phyloP scores from a whole-genome alignment of 163 green algal species.

The Smithsoniella earleae region DNA sequence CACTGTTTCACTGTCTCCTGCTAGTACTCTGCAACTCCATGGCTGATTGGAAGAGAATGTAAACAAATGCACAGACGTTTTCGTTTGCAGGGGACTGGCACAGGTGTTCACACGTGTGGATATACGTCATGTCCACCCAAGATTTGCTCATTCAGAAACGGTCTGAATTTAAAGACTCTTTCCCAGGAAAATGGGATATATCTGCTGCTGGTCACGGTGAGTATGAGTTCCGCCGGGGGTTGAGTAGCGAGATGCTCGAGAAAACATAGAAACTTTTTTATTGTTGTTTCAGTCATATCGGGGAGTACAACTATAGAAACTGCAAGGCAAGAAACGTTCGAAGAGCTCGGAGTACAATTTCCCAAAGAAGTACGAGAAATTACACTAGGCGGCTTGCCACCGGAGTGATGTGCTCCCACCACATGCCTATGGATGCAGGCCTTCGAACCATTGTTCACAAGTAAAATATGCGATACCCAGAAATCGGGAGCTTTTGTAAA shows the following conservation, averaged over 20 bases:
- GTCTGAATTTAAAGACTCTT: conserved; percentile 26
- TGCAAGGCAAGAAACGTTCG: background rate
- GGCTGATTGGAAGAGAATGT: no score
- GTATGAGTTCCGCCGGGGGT: conserved; percentile 4
- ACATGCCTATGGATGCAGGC: conserved; percentile 3
- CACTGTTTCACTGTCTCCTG: no score
- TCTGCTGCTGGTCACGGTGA: conserved; percentile 21
- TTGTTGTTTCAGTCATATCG: conserved; percentile 12
- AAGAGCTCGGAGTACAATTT: conserved; percentile 9
- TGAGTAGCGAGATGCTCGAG: no score
- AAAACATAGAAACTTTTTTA: no score
- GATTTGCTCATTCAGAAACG: conserved; percentile 16
- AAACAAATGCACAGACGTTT: no score
- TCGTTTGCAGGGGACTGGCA: conserved; percentile 19
- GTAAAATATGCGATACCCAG: background rate
- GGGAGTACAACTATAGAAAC: background rate
- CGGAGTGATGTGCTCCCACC: background rate
- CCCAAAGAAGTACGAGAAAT: conserved; percentile 1
- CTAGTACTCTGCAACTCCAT: no score
- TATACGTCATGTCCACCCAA: conserved; percentile 6
- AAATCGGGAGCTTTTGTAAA: conserved; percentile 1
- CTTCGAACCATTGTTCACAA: conserved; percentile 10
- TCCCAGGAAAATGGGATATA: conserved; percentile 12
- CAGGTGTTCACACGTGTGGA: background rate
- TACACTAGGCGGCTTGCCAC: background rate